Conservation (phyloP, 805 yeast genomes). For the Pichia thaimueangensis region DNA sequence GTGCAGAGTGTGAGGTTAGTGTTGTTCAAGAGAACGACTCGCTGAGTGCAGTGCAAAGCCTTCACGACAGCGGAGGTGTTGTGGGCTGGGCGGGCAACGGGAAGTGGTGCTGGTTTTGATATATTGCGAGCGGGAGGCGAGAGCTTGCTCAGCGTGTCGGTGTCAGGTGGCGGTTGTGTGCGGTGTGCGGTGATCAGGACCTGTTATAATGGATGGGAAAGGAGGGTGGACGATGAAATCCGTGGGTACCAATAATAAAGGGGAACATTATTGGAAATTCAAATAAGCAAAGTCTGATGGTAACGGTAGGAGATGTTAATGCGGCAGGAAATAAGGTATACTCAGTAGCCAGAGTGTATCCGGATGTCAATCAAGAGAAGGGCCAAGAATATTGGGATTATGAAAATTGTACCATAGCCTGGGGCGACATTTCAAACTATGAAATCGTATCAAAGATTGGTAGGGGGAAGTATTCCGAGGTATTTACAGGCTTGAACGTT, state of each 20-base stretch:
- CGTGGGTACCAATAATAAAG: neutral
- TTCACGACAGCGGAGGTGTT: neutral
- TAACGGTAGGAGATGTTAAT: slow-evolving; percentile 8
- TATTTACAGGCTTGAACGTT: slow-evolving; percentile 75
- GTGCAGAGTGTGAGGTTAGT: neutral
- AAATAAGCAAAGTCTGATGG: neutral
- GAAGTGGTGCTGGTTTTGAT: slow-evolving; percentile 20
- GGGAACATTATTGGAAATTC: neutral
- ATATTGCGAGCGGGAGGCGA: neutral
- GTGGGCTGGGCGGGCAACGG: slow-evolving; percentile 14
- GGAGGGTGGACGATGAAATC: neutral
- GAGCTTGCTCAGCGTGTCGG: neutral
- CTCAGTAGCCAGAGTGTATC: slow-evolving; percentile 59
- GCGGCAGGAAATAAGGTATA: slow-evolving; percentile 22
- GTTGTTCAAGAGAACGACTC: neutral
- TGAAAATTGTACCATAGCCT: slow-evolving; percentile 58
- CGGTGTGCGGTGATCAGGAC: no score
- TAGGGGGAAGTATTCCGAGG: slow-evolving; percentile 91
- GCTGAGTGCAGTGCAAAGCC: neutral
- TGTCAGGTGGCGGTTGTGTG: neutral
- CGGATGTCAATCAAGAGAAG: slow-evolving; percentile 69
- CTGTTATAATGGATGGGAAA: no score
- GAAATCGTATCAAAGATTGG: slow-evolving; percentile 83
- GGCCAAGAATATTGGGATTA: slow-evolving; percentile 86
- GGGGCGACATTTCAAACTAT: slow-evolving; percentile 83